Base-by-base conservation (phyloP, 1,284 basidiomycete genomes). In the Phaffia rhodozyma region DNA sequence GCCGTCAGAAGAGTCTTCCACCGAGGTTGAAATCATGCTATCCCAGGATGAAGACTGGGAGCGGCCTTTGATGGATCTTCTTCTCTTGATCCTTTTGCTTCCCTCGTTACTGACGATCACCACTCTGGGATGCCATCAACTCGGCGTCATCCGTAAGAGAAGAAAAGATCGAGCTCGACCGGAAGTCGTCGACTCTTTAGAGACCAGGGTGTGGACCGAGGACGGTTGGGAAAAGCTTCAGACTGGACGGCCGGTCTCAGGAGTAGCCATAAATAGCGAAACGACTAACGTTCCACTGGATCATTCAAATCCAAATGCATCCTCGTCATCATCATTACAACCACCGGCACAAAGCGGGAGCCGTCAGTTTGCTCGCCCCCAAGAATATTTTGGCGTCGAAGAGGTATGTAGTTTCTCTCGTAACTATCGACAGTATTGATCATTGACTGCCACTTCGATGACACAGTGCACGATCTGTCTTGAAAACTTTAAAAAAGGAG, bases 391-490 rank as follows among this genome's bases (percentile, higher is more conserved):
- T 27, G 30, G 50, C 1, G 54, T 53, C 5, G 59, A 60, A 29
- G 59, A 60, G 51, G 59, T 60, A 1, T 25, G 59, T 38, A 2
- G 34, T 18, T 23, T 38, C 20, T 11, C 2, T 27, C 3, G 5
- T 60, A 1, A 43, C 38, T 43, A 43, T 43, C 13, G 38, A 11
- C 38, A 16, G 13, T 11, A 16, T 16, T 11, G 16, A 43, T 2
- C 16, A 11, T 16, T 43, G 38, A 43, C 38, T 43, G 5, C 13
- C 16, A 11, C 5, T 11, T 2, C 16, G 5, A 43, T 43, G 38
- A 43, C 13, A 43, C 89, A 94, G 72, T 96, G 91, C 71, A 87
- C 90, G 16, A 93, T 96, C 67, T 96, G 91, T 73, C 80, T 96
- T 68, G 86, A 82, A 67, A 83, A 86, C 68, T 94, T 94, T 70